phyloP scores from a whole-genome alignment of 352 stramenopile genomes.

The Phytopythium litorale region DNA sequence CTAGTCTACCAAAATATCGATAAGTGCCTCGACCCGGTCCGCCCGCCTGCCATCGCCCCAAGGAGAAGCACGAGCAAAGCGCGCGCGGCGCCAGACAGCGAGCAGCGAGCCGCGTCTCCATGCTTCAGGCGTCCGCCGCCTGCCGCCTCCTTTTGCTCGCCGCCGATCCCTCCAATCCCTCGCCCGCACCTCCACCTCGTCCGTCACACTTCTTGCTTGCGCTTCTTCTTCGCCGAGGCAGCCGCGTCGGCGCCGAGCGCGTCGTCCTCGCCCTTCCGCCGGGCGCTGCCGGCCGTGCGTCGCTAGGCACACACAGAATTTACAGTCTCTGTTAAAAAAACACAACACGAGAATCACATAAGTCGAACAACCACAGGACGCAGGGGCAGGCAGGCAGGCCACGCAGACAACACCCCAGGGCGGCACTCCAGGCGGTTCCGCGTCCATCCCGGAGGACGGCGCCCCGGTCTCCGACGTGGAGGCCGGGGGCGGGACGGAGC shows the following conservation, averaged over 20 bases:
- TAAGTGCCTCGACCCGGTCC: background rate
- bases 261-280: slow-evolving; percentile 71
- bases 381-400: slow-evolving; percentile 25
- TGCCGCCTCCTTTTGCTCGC: background rate
- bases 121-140: background rate
- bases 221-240: slow-evolving; percentile 56
- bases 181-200: background rate
- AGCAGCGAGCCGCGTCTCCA: background rate
- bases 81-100: background rate
- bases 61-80: background rate
- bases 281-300: slow-evolving; percentile 60
- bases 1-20: slow-evolving; percentile 9
- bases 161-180: background rate
- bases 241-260: slow-evolving; percentile 21
- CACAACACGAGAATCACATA: slow-evolving; percentile 85
- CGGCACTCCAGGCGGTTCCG: slow-evolving; percentile 12
- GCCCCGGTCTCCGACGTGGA: slow-evolving; percentile 9
- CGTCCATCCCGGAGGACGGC: slow-evolving; percentile 9
- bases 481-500: background rate
- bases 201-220: slow-evolving; percentile 62
- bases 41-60: slow-evolving; percentile 1
- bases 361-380: slow-evolving; percentile 72
- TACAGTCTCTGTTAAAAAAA: slow-evolving; percentile 91
- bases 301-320: slow-evolving; percentile 89
- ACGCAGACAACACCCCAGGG: slow-evolving; percentile 33